Base-by-base conservation (phyloP, 1,284 basidiomycete species). In the Mycena sp. region DNA sequence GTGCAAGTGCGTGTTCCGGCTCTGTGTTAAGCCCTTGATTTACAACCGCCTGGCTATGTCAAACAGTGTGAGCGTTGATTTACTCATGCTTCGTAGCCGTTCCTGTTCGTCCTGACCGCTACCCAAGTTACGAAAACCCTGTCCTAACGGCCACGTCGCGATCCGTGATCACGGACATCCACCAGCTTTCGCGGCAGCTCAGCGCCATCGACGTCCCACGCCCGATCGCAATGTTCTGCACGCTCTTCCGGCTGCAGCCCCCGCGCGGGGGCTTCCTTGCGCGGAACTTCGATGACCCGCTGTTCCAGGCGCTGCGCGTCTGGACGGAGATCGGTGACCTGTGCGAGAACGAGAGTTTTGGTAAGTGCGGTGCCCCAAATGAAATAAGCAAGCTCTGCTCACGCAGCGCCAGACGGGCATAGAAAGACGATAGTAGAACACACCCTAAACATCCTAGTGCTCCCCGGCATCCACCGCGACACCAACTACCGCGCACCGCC, bases 281-380 rank as follows among this genome's bases (percentile, higher is more conserved):
- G 54, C 73, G 76, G 37, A 72, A 76, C 67, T 70, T 76, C 67
- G 65, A 76, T 72, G 71, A 81, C 69, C 75, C 80, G 32, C 79
- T 85, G 74, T 89, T 92, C 72, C 83, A 82, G 67, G 86, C 82
- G 2, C 66, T 90, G 53, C 82, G 85, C 30, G 82, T 88, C 49
- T 92, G 91, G 91, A 87, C 85, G 11, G 90, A 92, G 68, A 79
- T 92, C 44, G 85, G 85, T 32, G 90, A 92, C 66, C 80, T 92
- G 51, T 88, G 83, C 69, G 90, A 92, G 74, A 88, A 83, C 70
- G 90, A 92, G 70, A 89, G 85, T 65, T 92, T 92, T 69, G 90
- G 90, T 91, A 73, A 70, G 87, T 81, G 16, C 46, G 4, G 38
- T 17, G 35, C 28, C 12, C 29, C 14, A 32, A 49, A 17, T n/a